Base-by-base conservation (phyloP, 78 protist species). In the Guillardia theta region DNA sequence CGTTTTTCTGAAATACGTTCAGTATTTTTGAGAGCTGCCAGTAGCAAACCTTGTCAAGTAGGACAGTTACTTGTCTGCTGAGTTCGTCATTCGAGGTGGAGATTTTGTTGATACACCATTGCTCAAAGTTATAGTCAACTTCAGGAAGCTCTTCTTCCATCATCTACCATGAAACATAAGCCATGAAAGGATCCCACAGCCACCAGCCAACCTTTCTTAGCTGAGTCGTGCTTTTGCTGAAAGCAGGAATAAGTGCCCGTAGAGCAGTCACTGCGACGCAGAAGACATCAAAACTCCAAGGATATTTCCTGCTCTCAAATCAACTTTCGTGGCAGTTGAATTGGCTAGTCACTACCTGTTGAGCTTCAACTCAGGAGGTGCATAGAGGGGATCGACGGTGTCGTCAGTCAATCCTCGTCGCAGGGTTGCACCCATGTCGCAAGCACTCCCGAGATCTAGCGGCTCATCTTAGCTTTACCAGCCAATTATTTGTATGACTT, bases 371-470 rank as follows among this genome's bases (percentile, higher is more conserved):
- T 58, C 87, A 2, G 87, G 87, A 43, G 87, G 87, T 3, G 87
- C 87, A 43, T 70, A 70, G 45, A 70, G 87, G 45, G 87, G 87
- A 43, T 70, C 87, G 44, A 70, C 45, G 87, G 87, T 70, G 45
- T 70, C 87, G 45, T 70, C 87, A 0, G 39, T 24, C 47, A 70
- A 15, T 27, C 87, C 87, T 1, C 45, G 33, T 6, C 41, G 87
- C n/a, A 70, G 22, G 10, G 87, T 43, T 9, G 87, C 33, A 3
- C 87, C 87, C 39, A 70, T 15, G 44, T 70, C 87, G 87, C 87
- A 70, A 10, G 87, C 87, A 43, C 87, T 70, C 47, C 87, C 39
- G 27, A 6, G 70, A 58, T 24, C 39, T 10, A 19, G 58, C 15
- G 10, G 58, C 58, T 50, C 58, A 19, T 50, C 58, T 10, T 15